Evolutionary conservation across 164 flowering plant genomes (phyloP), one percentile per base, ranked within the genome.

Genomic region (Sedum album): DNA sequence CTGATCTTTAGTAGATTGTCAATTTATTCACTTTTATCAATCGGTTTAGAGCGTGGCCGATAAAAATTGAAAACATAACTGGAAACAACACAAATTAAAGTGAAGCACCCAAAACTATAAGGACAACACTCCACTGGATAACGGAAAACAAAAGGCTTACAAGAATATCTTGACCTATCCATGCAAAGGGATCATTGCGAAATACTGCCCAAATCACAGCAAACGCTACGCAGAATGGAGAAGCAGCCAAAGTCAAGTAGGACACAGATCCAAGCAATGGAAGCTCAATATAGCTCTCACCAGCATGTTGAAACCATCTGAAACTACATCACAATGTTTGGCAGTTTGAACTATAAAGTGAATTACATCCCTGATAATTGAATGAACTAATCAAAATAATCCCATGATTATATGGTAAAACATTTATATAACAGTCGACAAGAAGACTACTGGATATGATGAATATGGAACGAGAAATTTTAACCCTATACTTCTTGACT

Each of bases 141-240:
- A 8, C 9, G 11, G 64, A 71, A 64, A 65, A 9, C 23, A 30
- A 15, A 69, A 13, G 69, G 64, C 97, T 85, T 89, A 95, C 99
- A 68, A 95, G 96, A 69, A 95, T 86, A 73, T 95, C 96, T 84
- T 95, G 99, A 68, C 99, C 99, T 20, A 95, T 95, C 97, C 99
- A 95, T 35, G 99, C 99, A 77, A 84, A 86, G 74, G 85, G 79
- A 72, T 61, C 68, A 39, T 76, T 77, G 20, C 96, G 96, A 21
- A 76, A 76, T 65, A 85, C 85, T 38, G 97, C 99, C 99, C 99
- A 92, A 68, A 89, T 74, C 69, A 88, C 90, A 68, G 97, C 85
- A 84, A 88, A 89, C 38, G 84, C 75, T 74, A 95, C 76, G 86
- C 99, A 95, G 86, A 95, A 90, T 42, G 99, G 99, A 73, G 85